Conservation (phyloP, 2,329 filamentous ascomycete genomes). For the Didymella sp. region DNA sequence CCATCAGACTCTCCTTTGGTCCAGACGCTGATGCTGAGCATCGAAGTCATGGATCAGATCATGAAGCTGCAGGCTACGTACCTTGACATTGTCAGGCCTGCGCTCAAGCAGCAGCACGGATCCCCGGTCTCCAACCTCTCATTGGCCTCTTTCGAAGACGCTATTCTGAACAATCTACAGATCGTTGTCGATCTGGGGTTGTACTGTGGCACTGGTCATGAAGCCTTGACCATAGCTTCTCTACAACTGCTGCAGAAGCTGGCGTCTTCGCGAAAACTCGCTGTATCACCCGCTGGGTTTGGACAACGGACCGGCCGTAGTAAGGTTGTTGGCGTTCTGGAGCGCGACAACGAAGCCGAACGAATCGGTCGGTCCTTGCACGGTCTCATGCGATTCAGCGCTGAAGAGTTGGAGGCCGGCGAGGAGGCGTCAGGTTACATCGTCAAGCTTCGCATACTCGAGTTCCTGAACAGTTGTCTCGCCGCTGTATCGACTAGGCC, state of each 20-base stretch:
- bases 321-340: slow-evolving; percentile 86
- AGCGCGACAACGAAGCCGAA: slow-evolving; percentile 79
- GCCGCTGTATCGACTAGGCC: slow-evolving; percentile 76
- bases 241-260: slow-evolving; percentile 85
- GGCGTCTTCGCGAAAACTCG: slow-evolving; percentile 81
- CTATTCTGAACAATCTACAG: slow-evolving; percentile 78
- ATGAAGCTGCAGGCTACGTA: slow-evolving; percentile 91
- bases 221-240: slow-evolving; percentile 79
- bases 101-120: slow-evolving; percentile 72
- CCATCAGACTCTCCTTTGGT: slow-evolving; percentile 81
- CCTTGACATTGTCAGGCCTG: slow-evolving; percentile 82
- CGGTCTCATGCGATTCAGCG: slow-evolving; percentile 68
- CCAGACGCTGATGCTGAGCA: slow-evolving; percentile 76
- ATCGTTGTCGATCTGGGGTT: slow-evolving; percentile 83
- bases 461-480: slow-evolving; percentile 84
- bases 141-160: slow-evolving; percentile 91
- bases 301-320: slow-evolving; percentile 72
- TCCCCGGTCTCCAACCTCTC: slow-evolving; percentile 74
- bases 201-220: slow-evolving; percentile 85
- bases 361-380: slow-evolving; percentile 78
- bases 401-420: slow-evolving; percentile 76
- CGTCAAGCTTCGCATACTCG: slow-evolving; percentile 83
- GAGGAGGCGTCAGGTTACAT: slow-evolving; percentile 74
- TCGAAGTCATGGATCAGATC: slow-evolving; percentile 83
- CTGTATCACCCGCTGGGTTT: slow-evolving; percentile 70